Conservation (phyloP, 371 early-diverging fungal genomes). For the Mucor saturninus region DNA sequence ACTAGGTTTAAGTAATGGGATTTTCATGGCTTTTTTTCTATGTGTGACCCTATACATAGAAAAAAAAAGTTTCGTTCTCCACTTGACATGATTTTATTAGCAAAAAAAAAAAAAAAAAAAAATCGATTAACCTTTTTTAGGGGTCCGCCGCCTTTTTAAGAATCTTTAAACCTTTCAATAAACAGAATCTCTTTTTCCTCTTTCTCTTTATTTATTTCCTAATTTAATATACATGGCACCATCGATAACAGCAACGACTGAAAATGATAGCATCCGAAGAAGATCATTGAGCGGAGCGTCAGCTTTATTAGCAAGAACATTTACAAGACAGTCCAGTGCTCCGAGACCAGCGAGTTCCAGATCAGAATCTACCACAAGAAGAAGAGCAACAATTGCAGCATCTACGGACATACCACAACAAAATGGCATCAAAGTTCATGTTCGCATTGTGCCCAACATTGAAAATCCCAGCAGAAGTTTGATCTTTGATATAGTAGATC, state of each 20-base stretch:
- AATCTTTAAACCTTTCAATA: background rate
- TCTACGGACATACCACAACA: background rate
- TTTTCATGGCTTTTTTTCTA: too few species aligned
- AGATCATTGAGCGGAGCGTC: slow-evolving; percentile 22
- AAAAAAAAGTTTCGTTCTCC: background rate
- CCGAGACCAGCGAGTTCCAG: slow-evolving; percentile 7
- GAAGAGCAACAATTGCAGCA: slow-evolving; percentile 11
- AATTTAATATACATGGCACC: slow-evolving; percentile 6
- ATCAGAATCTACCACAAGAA: slow-evolving; percentile 16
- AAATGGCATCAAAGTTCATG: slow-evolving; percentile 38
- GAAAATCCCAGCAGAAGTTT: slow-evolving; percentile 70
- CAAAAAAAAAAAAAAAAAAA: background rate
- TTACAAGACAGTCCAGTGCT: slow-evolving; percentile 12
- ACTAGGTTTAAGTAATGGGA: too few species aligned
- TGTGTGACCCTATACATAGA: too few species aligned
- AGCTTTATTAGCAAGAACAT: slow-evolving; percentile 16
- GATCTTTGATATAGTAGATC: slow-evolving; percentile 80
- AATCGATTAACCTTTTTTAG: slow-evolving; percentile 13
- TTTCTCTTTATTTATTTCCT: slow-evolving; percentile 3
- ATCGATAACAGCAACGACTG: background rate
- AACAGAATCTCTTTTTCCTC: slow-evolving; percentile 1
- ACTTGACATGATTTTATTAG: slow-evolving; percentile 2
- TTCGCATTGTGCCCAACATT: slow-evolving; percentile 77
- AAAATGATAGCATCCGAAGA: slow-evolving; percentile 10
- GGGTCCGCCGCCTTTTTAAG: slow-evolving; percentile 5